Base-by-base conservation (phyloP, 345 rosid genomes). In the Arabis hirsuta region DNA sequence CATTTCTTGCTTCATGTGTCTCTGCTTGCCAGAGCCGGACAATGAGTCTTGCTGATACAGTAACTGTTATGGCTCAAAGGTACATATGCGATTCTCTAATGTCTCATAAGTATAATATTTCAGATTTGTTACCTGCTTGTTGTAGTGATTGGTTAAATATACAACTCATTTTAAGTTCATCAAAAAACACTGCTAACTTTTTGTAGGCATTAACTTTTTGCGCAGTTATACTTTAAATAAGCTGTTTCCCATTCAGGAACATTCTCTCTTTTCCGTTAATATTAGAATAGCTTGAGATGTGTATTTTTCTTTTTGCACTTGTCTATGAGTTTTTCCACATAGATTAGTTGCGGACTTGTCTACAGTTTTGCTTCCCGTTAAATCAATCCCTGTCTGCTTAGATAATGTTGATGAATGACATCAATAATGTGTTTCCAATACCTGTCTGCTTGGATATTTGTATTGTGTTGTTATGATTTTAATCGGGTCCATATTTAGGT, bases 1-100 rank as follows among this genome's bases (percentile, higher is more conserved):
- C 97, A 0, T 93, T 93, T 85, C 86, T 93, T n/a, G 98, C 98
- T 62, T 86, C 98, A 6, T 93, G 97, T 63, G 97, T 93, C 79
- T 93, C 97, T 27, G 97, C 98, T 27, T 93, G 97, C 81, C 97
- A 87, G 81, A 88, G 96, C 78, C 83, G 86, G 72, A 87, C 90
- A 1, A 85, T 90, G 97, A 87, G 94, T 74, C 91, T 93, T 46
- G 88, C 88, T 39, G 98, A 93, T 79, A 90, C 94, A 12, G 92
- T 93, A 27, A 81, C 86, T 34, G 96, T 93, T 31, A 93, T 93
- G 97, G 94, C 96, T 71, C 90, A 86, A 77, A 89, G 98, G 98
- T 87, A 86, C 69, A 71, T 34, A n/a, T 64, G 31, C 27, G 1
- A 52, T 36, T 24, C 62, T 36, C 34, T 34, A 26, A 10, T 57